These are phyloP conservation scores for Flaveria bidentis DNA, from an alignment of 129 eudicot species.

Conservation along the genomic window DNA sequence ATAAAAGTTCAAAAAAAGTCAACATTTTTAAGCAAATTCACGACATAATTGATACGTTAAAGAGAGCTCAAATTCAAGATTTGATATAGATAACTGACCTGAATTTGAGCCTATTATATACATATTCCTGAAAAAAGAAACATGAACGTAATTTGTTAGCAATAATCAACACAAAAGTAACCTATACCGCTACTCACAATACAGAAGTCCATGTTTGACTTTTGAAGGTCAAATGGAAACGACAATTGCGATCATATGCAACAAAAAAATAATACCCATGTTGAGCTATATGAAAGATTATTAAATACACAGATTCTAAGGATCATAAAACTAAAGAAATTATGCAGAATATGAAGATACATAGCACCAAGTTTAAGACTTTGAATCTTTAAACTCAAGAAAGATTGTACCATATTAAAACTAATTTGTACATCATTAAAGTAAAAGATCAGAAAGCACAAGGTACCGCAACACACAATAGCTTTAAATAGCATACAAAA, in stretches of 20 bases:
- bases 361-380: conserved; percentile 23
- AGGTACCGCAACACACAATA: conserved; percentile 3
- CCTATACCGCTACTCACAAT: not conserved
- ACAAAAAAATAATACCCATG: not conserved
- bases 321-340: not conserved
- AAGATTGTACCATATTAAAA: not conserved
- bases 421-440: not conserved
- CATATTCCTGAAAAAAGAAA: conserved; percentile 68
- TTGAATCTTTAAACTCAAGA: conserved; percentile 24
- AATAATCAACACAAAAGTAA: conserved; percentile 6
- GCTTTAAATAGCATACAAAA: conserved; percentile 4
- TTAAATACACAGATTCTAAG: not conserved
- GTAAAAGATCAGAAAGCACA: conserved; percentile 1
- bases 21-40: conserved; percentile 14
- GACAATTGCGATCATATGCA: not conserved
- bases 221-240: conserved; percentile 10
- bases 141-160: not conserved
- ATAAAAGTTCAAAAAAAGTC: conserved; percentile 11
- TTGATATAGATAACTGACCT: conserved; percentile 43
- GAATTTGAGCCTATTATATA: conserved; percentile 78
- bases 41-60: not conserved
- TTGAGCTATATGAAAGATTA: not conserved
- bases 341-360: not conserved
- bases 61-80: conserved; percentile 1
- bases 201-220: not conserved